Evolutionary conservation across 345 rosid species (phyloP).

Genomic region (Eucalyptus regnans): DNA sequence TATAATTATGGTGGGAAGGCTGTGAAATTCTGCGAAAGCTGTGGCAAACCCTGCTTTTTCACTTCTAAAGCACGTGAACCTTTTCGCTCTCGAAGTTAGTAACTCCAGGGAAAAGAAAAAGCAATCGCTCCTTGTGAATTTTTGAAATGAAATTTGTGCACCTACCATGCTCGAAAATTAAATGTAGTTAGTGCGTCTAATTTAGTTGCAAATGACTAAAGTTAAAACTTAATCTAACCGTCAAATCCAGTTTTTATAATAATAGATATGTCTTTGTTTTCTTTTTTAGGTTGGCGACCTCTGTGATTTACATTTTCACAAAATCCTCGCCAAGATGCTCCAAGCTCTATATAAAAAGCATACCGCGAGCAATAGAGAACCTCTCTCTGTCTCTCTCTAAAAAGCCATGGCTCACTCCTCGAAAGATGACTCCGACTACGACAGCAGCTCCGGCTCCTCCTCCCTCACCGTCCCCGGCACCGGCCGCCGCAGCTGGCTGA

Average conservation of each 20-base stretch:
- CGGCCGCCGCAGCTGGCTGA: constrained; percentile 78
- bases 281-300: background rate
- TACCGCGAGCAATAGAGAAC: background rate
- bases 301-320: background rate
- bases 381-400: background rate
- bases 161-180: background rate
- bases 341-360: background rate
- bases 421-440: background rate
- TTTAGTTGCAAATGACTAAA: background rate
- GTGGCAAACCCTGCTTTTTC: background rate
- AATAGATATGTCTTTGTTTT: background rate
- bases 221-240: background rate
- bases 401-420: background rate
- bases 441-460: constrained; percentile 4
- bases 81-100: background rate
- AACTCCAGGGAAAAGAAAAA: background rate
- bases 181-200: background rate
- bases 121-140: background rate
- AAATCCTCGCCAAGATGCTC: background rate
- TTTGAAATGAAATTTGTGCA: background rate
- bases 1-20: background rate
- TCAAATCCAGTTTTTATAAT: background rate
- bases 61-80: background rate
- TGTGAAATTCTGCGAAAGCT: background rate
- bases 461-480: constrained; percentile 51